Conservation (phyloP, 2,329 filamentous ascomycete genomes). For the Myriosclerotinia scirpicola region DNA sequence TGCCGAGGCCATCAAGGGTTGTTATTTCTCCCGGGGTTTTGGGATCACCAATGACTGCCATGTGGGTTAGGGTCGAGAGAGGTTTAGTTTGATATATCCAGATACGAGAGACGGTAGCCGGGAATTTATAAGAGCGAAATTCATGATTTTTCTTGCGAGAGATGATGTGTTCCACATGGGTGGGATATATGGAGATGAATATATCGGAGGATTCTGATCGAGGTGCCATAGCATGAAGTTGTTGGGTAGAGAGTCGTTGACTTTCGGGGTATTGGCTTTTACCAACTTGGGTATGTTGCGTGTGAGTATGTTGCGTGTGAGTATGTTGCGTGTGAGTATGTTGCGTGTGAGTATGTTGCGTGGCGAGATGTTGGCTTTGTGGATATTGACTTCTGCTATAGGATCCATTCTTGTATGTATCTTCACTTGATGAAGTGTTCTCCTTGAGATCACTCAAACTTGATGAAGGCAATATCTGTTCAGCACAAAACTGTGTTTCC, state of each 20-base stretch:
- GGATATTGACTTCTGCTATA: constrained; percentile 27
- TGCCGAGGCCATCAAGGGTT: constrained; percentile 49
- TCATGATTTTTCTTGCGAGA: constrained; percentile 54
- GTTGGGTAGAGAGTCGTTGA: constrained; percentile 53
- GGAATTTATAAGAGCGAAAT: constrained; percentile 56
- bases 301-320: not conserved
- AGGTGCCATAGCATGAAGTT: constrained; percentile 50
- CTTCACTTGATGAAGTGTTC: constrained; percentile 17
- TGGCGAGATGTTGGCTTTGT: not conserved
- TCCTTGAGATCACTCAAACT: not conserved
- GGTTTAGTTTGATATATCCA: constrained; percentile 59
- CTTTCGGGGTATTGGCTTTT: constrained; percentile 43
- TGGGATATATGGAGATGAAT: constrained; percentile 51
- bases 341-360: constrained; percentile 13
- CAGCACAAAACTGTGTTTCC: constrained; percentile 34
- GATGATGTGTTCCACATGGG: constrained; percentile 51
- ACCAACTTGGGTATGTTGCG: constrained; percentile 21
- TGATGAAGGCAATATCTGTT: constrained; percentile 24
- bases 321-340: constrained; percentile 18
- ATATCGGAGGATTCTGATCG: constrained; percentile 54
- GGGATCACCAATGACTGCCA: constrained; percentile 54
- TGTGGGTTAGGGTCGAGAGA: constrained; percentile 54
- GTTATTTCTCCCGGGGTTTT: constrained; percentile 51
- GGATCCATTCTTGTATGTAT: constrained; percentile 1
- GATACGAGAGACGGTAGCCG: constrained; percentile 55